These are phyloP conservation scores for Aphanomyces astaci DNA, from an alignment of 352 stramenopile genomes.

Conservation along the genomic window DNA sequence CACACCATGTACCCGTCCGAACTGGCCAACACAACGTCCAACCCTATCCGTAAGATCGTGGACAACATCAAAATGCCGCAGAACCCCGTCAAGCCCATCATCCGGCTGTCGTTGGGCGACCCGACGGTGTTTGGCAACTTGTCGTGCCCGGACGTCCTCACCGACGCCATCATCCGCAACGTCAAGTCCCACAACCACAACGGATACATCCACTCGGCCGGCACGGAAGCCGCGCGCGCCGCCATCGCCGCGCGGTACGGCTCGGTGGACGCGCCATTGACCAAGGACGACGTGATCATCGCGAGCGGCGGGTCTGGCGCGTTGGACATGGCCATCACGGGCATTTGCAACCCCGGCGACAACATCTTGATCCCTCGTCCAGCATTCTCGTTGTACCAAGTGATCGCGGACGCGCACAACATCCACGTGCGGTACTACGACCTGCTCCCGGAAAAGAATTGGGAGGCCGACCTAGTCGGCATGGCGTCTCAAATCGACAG, in stretches of 20 bases:
- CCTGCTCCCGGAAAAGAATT: constrained; percentile 77
- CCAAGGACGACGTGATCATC: constrained; percentile 91
- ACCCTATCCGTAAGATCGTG: constrained; percentile 93
- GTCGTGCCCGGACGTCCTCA: constrained; percentile 79
- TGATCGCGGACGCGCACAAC: constrained; percentile 89
- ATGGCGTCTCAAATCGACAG: constrained; percentile 83
- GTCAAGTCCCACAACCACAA: constrained; percentile 79
- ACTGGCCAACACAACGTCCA: constrained; percentile 31
- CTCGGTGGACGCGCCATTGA: constrained; percentile 42
- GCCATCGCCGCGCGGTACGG: constrained; percentile 86
- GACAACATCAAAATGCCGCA: constrained; percentile 90
- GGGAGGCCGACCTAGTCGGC: constrained; percentile 89
- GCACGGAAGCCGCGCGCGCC: constrained; percentile 68
- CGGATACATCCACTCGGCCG: constrained; percentile 90
- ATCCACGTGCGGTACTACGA: constrained; percentile 90
- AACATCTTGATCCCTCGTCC: constrained; percentile 91
- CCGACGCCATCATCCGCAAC: constrained; percentile 64
- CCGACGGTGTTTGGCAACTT: constrained; percentile 92
- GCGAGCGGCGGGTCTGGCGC: constrained; percentile 89
- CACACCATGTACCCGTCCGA: constrained; percentile 9
- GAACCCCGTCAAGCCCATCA: constrained; percentile 83
- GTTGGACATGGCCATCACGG: constrained; percentile 88
- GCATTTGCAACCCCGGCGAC: constrained; percentile 84
- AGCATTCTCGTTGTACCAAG: constrained; percentile 93
- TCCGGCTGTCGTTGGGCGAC: constrained; percentile 90